Conservation (phyloP, 2,329 filamentous ascomycete species). For the Colletotrichum cereale region DNA sequence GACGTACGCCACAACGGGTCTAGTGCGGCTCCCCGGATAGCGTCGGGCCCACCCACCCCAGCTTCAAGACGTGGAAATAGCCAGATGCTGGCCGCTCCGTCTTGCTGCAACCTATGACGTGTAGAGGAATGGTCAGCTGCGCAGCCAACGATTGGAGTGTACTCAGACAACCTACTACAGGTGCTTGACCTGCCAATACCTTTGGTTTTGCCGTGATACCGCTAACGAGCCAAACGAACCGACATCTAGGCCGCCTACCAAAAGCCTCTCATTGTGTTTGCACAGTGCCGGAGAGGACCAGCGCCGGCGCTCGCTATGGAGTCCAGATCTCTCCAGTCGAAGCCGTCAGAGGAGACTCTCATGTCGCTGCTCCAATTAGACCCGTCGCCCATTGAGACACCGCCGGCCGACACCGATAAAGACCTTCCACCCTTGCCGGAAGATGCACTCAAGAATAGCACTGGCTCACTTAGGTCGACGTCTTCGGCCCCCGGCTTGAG, state of each 20-base stretch:
- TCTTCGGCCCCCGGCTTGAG: conserved; percentile 68
- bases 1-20: neutral
- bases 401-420: conserved; percentile 62
- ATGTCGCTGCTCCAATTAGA: conserved; percentile 42
- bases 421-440: conserved; percentile 56
- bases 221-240: neutral
- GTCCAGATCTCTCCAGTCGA: conserved; percentile 35
- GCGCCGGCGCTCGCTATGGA: conserved; percentile 26
- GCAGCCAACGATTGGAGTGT: neutral
- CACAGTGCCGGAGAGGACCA: neutral
- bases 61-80: neutral
- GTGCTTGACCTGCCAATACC: neutral
- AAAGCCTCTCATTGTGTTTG: neutral
- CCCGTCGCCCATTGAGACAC: conserved; percentile 64
- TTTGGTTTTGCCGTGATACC: neutral
- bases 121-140: conserved; percentile 25
- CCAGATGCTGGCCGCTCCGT: neutral
- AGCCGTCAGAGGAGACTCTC: conserved; percentile 41
- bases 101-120: conserved; percentile 31
- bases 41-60: neutral
- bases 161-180: neutral
- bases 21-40: conserved; percentile 1
- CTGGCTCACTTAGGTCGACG: conserved; percentile 55
- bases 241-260: neutral
- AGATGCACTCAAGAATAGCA: conserved; percentile 50